phyloP scores from a whole-genome alignment of 305 asterid species.

The Plantago lanceolata region DNA sequence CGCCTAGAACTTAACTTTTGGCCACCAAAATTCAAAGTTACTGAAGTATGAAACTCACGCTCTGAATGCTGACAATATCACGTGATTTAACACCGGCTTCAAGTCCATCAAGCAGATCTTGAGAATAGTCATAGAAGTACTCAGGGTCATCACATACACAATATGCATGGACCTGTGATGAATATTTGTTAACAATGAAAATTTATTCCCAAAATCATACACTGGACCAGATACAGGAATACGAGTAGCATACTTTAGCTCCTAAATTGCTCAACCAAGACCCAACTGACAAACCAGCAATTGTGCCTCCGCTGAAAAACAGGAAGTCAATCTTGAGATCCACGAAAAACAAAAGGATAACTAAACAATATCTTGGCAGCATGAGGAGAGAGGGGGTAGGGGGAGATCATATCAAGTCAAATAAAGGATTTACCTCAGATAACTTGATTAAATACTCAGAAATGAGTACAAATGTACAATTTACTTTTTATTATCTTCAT shows the following conservation, averaged over 20 bases:
- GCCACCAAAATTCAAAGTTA: not conserved
- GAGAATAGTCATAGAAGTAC: conserved; percentile 67
- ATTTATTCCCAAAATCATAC: conserved; percentile 6
- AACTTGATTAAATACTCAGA: not conserved
- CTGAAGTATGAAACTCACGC: conserved; percentile 43
- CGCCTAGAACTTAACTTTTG: not conserved
- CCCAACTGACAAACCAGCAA: conserved; percentile 85
- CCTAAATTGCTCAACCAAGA: conserved; percentile 64
- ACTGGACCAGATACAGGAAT: conserved; percentile 14
- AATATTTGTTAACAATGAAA: conserved; percentile 10
- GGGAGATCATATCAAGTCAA: not conserved
- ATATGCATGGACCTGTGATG: conserved; percentile 66
- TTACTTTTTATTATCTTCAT: not conserved
- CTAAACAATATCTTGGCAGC: not conserved
- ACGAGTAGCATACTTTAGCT: conserved; percentile 52
- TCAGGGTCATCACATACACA: conserved; percentile 88
- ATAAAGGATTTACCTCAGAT: not conserved
- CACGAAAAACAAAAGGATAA: not conserved
- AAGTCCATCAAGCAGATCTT: conserved; percentile 79
- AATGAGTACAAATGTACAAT: not conserved
- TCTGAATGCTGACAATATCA: conserved; percentile 62
- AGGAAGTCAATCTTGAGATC: conserved; percentile 11
- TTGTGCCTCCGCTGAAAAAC: conserved; percentile 83
- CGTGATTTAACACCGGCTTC: conserved; percentile 67
- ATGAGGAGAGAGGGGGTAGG: not conserved